Conservation (phyloP, 306 rosid genomes). For the Quercus suber region DNA sequence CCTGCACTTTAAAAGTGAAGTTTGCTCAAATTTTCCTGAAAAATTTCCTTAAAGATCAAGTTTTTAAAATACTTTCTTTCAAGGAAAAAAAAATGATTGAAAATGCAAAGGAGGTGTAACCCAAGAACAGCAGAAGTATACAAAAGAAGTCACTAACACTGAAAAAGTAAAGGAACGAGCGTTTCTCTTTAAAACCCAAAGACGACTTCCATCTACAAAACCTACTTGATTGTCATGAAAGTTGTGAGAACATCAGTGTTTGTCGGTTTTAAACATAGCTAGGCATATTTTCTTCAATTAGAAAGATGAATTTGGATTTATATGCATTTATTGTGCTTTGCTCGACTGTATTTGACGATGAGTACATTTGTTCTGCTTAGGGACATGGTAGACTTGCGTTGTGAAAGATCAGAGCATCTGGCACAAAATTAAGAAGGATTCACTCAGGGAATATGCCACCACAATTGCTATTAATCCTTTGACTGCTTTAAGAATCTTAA, state of each 20-base stretch:
- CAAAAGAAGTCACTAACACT: neutral
- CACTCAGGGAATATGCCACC: constrained; percentile 83
- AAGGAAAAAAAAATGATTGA: neutral
- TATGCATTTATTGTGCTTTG: neutral
- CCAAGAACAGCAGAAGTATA: neutral
- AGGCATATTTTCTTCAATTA: neutral
- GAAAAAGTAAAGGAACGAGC: neutral
- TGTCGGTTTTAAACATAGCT: neutral
- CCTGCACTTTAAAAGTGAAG: neutral
- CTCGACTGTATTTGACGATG: neutral
- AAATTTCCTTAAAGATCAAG: neutral
- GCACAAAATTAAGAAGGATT: constrained; percentile 69
- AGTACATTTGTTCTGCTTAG: constrained; percentile 28
- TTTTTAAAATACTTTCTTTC: neutral
- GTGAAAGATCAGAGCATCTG: constrained; percentile 71
- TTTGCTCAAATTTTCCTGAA: neutral
- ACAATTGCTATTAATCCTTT: constrained; percentile 81
- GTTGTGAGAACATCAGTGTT: neutral
- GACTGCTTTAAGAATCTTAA: constrained; percentile 82
- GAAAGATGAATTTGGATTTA: neutral
- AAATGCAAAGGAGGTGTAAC: neutral
- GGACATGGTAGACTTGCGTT: constrained; percentile 89
- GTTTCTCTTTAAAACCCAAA: neutral
- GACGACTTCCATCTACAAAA: neutral
- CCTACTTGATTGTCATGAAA: neutral